Base-by-base conservation (phyloP, 2,329 filamentous ascomycete species). In the Massarina eburnea region DNA sequence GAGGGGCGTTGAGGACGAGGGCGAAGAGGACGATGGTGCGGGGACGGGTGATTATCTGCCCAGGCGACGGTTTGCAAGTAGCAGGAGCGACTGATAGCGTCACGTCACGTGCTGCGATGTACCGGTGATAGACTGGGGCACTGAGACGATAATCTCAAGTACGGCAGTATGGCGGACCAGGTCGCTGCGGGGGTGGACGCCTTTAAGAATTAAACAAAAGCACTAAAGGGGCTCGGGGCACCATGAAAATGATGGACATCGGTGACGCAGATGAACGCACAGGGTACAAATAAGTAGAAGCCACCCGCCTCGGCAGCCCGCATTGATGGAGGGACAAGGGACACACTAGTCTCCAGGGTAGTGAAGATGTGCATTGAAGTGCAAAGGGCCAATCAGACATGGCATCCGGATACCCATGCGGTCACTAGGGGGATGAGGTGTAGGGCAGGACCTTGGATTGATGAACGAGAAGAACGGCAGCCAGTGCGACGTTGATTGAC, bases 371-470 rank as follows among this genome's bases (percentile, higher is more conserved):
- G 54, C 51, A 46, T 48, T 51, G 39, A 47, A 37, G 29, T 40
- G 30, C 15, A 22, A 20, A 26, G n/a, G 50, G 51, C 59, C 59
- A 67, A 66, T 64, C 61, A 63, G 37, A 43, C 29, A 21, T 32
- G 26, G 34, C 49, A 45, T 48, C 24, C 34, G 54, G 19, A 52
- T 48, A 55, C 43, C 48, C 52, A 51, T 55, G 58, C 49, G 47
- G 42, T 19, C 22, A 36, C 46, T 35, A 30, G 32, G 35, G 44
- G 44, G 43, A 34, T 21, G 40, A 32, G 40, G 44, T 43, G 43
- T 35, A 51, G 30, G 29, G 48, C 48, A 27, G 26, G 12, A 15
- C n/a, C 20, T 27, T 38, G 17, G 38, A 39, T 27, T 45, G 34
- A 49, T 47, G 46, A 39, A 41, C 33, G 18, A 20, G 8, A 48